Percentiles rank a stretch among this genome's conserved stretches.
Evolutionary conservation across 2,329 filamentous ascomycete species (phyloP).

Genomic region (Periconia macrospinosa): DNA sequence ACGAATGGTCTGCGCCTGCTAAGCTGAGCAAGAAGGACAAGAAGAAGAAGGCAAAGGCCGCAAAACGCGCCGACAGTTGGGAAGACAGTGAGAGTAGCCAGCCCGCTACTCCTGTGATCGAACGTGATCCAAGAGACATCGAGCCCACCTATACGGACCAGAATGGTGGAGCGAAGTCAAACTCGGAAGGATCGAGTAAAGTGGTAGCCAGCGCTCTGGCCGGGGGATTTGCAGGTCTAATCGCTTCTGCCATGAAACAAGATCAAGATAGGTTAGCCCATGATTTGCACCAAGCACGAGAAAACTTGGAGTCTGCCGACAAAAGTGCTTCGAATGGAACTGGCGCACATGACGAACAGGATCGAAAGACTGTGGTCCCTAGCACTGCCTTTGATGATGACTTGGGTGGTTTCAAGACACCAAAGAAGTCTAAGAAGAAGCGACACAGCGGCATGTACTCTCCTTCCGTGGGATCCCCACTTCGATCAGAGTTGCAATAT

Average conservation of each 20-base stretch:
- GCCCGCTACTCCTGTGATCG: conserved; percentile 25
- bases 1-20: conserved; percentile 16
- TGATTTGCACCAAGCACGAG: conserved; percentile 29
- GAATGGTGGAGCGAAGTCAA: conserved; percentile 8
- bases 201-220: conserved; percentile 25
- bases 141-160: conserved; percentile 8
- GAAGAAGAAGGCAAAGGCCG: conserved; percentile 37
- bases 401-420: conserved; percentile 39
- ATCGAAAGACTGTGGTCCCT: conserved; percentile 25
- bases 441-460: conserved; percentile 47
- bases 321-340: conserved; percentile 11
- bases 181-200: conserved; percentile 14
- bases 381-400: conserved; percentile 38
- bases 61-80: conserved; percentile 35
- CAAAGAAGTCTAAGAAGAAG: conserved; percentile 48
- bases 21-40: conserved; percentile 45
- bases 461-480: conserved; percentile 46
- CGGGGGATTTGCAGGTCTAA: conserved; percentile 37
- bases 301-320: conserved; percentile 27
- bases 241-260: conserved; percentile 34
- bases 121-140: conserved; percentile 31
- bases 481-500: conserved; percentile 48
- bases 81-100: conserved; percentile 31
- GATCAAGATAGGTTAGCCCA: conserved; percentile 37
- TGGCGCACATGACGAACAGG: conserved; percentile 16